phyloP scores from a whole-genome alignment of 176 grass and related monocot genomes.

The Eleusine indica region DNA sequence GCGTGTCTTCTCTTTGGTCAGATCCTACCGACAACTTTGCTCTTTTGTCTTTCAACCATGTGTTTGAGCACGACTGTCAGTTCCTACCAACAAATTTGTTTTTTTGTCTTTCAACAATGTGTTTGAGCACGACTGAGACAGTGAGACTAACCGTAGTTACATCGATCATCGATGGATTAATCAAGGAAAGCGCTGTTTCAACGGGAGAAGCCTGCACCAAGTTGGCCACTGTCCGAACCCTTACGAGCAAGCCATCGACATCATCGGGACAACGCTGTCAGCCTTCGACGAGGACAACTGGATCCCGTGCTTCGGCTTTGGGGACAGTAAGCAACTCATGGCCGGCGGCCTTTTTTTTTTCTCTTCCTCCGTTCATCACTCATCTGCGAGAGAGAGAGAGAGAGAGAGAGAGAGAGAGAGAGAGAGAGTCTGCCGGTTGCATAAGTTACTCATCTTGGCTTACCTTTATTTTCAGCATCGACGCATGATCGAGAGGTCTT shows the following conservation, averaged over 20 bases:
- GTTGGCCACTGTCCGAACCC: conserved; percentile 33
- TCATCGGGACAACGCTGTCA: conserved; percentile 40
- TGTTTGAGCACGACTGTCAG: background rate
- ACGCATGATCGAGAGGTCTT: conserved; percentile 61
- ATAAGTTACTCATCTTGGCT: background rate
- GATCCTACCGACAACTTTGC: background rate
- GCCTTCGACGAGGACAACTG: conserved; percentile 48
- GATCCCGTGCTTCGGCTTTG: conserved; percentile 65
- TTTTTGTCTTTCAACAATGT: background rate
- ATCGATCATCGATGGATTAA: background rate
- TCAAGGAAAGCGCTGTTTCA: conserved; percentile 43
- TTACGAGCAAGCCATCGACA: conserved; percentile 51
- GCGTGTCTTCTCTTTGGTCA: background rate
- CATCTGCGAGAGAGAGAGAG: background rate
- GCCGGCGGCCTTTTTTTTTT: background rate
- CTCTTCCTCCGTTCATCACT: background rate
- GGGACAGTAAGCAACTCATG: conserved; percentile 38
- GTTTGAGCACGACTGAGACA: background rate
- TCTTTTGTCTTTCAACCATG: background rate
- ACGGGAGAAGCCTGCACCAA: conserved; percentile 49
- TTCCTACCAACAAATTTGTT: background rate
- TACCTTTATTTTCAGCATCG: conserved; percentile 30
- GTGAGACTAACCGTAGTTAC: background rate
- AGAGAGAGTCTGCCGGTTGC: background rate
- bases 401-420: background rate